Conservation (phyloP, 2,329 filamentous ascomycete species). For the Alternaria arbusti region DNA sequence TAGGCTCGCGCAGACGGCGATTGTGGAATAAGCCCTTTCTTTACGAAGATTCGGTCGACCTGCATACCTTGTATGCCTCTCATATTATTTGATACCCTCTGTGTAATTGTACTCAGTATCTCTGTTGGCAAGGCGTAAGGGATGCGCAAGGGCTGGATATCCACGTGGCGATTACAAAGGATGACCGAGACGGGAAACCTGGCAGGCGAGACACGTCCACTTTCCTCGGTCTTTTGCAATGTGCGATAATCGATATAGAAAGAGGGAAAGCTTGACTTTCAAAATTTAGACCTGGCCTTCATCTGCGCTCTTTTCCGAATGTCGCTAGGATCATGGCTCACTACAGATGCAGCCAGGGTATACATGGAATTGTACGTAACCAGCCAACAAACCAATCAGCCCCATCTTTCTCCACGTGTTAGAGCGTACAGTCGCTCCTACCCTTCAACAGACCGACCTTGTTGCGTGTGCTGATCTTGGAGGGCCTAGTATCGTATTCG, state of each 20-base stretch:
- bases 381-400: background rate
- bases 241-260: background rate
- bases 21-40: constrained; percentile 10
- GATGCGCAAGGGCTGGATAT: background rate
- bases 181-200: background rate
- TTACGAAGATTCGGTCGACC: background rate
- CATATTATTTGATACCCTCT: background rate
- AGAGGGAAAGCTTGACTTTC: background rate
- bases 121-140: background rate
- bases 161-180: background rate
- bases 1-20: constrained; percentile 29
- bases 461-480: background rate
- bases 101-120: background rate
- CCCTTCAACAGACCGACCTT: background rate
- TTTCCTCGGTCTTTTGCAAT: background rate
- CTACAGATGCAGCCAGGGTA: background rate
- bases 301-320: background rate
- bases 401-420: background rate
- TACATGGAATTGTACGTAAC: background rate
- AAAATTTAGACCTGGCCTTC: background rate
- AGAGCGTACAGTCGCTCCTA: background rate
- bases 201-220: background rate
- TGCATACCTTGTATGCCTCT: background rate
- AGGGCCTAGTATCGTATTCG: background rate
- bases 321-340: background rate